A percentile compares a stretch with the other conserved stretches of the same genome.
These are phyloP conservation scores for Pholiota adiposa DNA, from an alignment of 1,284 basidiomycete genomes.

Conservation along the genomic window DNA sequence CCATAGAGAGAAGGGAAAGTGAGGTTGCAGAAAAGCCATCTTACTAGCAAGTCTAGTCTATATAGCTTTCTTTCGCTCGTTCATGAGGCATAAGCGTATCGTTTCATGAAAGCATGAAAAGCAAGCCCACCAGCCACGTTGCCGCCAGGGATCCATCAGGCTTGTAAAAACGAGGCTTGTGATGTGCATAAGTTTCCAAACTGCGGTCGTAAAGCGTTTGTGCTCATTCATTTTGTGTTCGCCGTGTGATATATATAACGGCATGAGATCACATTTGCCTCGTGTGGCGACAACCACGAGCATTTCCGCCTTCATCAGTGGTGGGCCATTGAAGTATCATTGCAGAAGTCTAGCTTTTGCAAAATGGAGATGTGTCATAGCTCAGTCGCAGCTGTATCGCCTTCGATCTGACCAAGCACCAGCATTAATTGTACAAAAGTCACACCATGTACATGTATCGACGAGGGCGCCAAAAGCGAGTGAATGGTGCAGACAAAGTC, in stretches of 20 bases:
- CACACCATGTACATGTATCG: too few relatives aligned
- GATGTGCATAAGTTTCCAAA: background rate
- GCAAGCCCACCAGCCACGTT: background rate
- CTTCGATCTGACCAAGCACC: too few relatives aligned
- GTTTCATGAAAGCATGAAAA: conserved; percentile 7
- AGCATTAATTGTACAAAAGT: too few relatives aligned
- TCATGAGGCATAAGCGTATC: background rate
- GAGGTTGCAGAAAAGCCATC: background rate
- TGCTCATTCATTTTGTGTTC: background rate
- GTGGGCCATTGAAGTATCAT: background rate
- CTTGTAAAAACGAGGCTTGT: conserved; percentile 2
- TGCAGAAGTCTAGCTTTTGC: background rate
- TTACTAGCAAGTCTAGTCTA: background rate
- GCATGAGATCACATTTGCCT: background rate
- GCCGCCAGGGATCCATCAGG: background rate
- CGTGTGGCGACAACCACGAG: background rate
- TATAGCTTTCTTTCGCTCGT: background rate
- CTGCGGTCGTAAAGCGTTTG: background rate
- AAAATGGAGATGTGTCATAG: background rate
- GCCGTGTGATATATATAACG: background rate
- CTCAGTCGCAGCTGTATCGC: background rate
- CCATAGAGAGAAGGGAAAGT: background rate
- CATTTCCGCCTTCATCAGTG: background rate
- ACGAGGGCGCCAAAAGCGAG: too few relatives aligned
- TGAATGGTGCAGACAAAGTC: too few relatives aligned